phyloP scores from a whole-genome alignment of 75 land plant genomes.

The Pinus tabuliformis region DNA sequence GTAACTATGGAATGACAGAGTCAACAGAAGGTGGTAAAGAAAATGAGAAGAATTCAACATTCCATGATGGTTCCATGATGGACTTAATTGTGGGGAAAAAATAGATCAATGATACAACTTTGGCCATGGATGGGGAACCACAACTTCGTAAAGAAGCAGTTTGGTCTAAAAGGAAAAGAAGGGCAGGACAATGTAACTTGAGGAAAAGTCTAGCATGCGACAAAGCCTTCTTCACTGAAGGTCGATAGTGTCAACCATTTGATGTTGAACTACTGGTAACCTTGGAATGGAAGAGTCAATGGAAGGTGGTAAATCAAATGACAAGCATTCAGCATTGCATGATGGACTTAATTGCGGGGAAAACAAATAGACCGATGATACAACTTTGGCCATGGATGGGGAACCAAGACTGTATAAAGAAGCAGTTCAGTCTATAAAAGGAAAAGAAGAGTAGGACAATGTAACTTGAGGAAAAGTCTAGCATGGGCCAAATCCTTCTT shows the following conservation, averaged over 20 bases:
- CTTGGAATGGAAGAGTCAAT: not conserved
- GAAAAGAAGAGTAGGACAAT: conserved; percentile 34
- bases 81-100: not conserved
- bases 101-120: not conserved
- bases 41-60: not conserved
- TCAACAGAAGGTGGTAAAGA: not conserved
- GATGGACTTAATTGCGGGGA: not conserved
- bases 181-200: conserved; percentile 46
- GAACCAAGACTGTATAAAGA: conserved; percentile 14
- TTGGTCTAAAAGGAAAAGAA: conserved; percentile 22
- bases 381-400: not conserved
- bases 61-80: not conserved
- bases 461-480: conserved; percentile 78
- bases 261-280: not conserved
- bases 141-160: conserved; percentile 17
- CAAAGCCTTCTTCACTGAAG: conserved; percentile 70
- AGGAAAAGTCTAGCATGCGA: conserved; percentile 93
- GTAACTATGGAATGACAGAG: not conserved
- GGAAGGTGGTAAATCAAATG: not conserved
- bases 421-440: conserved; percentile 18
- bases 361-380: not conserved
- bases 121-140: not conserved
- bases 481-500: conserved; percentile 95
- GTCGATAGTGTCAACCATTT: not conserved
- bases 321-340: not conserved